Conservation (phyloP, 2,329 filamentous ascomycete genomes). For the Emmonsiellopsis sp. region DNA sequence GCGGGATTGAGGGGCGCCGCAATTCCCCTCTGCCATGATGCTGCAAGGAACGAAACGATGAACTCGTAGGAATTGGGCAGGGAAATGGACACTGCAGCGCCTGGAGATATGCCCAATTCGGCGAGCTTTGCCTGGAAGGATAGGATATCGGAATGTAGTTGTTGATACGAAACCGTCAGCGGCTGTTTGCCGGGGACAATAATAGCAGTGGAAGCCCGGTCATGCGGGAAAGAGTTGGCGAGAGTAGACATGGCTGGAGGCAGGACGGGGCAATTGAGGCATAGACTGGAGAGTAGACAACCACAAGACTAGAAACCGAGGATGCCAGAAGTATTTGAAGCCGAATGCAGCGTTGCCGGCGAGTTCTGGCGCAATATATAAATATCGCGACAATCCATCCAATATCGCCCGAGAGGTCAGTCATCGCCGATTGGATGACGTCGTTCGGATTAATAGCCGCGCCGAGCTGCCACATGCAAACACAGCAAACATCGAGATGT, state of each 20-base stretch:
- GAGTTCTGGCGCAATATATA: too few species aligned
- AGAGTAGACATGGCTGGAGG: constrained; percentile 45
- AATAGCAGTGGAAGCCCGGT: constrained; percentile 51
- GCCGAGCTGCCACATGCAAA: constrained; percentile 7
- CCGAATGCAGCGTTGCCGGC: too few species aligned
- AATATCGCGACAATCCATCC: too few species aligned
- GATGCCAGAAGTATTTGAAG: too few species aligned
- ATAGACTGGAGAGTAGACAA: not conserved
- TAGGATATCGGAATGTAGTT: constrained; percentile 56
- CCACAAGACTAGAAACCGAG: too few species aligned
- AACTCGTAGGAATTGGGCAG: constrained; percentile 81
- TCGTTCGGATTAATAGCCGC: not conserved
- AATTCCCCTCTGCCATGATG: constrained; percentile 73
- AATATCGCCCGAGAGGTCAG: not conserved
- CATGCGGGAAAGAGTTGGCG: constrained; percentile 46
- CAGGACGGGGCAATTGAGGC: not conserved
- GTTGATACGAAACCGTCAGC: constrained; percentile 60
- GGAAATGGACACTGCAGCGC: constrained; percentile 71
- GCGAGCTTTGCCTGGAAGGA: constrained; percentile 72
- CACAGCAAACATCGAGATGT: constrained; percentile 8
- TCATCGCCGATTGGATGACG: not conserved
- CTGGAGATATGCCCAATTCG: constrained; percentile 58
- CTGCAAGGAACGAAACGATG: constrained; percentile 77
- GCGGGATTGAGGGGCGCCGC: constrained; percentile 80
- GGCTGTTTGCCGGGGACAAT: constrained; percentile 61